Percentiles rank a stretch among this genome's conserved stretches.
These are phyloP conservation scores for Kwoniella sp. DNA, from an alignment of 768 basidiomycete genomes.

Conservation along the genomic window DNA sequence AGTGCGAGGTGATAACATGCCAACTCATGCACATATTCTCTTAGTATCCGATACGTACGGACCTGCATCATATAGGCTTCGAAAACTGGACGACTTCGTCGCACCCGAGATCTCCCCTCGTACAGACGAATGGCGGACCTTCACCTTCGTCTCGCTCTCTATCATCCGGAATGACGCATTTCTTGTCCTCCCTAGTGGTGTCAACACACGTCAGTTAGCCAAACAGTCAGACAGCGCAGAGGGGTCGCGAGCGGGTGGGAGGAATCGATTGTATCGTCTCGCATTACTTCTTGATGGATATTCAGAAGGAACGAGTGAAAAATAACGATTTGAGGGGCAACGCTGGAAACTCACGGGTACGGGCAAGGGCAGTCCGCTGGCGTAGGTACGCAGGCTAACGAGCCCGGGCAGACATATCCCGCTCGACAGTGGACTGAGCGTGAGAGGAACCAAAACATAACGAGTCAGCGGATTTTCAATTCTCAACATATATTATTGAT, in stretches of 20 bases:
- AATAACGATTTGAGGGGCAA: not conserved
- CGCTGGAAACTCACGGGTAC: constrained; percentile 41
- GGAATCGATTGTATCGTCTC: too few species aligned
- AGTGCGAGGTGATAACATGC: too few species aligned
- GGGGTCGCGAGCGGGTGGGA: too few species aligned
- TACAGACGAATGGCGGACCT: constrained; percentile 48
- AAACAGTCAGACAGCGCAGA: not conserved
- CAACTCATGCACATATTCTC: too few species aligned
- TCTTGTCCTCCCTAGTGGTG: constrained; percentile 43
- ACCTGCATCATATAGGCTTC: constrained; percentile 34
- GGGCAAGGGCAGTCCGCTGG: constrained; percentile 52
- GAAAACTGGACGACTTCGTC: constrained; percentile 31
- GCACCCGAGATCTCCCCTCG: constrained; percentile 34
- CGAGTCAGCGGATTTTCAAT: not conserved
- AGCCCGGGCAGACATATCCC: constrained; percentile 49
- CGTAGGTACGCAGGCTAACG: constrained; percentile 48
- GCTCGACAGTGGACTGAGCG: constrained; percentile 44
- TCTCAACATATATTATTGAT: not conserved
- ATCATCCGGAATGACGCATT: constrained; percentile 46
- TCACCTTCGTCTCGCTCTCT: constrained; percentile 47
- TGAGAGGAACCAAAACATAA: not conserved
- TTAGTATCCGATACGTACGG: too few species aligned
- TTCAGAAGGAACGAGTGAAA: not conserved
- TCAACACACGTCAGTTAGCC: not conserved
- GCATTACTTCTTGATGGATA: too few species aligned